phyloP scores from a whole-genome alignment of 805 yeast species.

The Metschnikowia sp. region DNA sequence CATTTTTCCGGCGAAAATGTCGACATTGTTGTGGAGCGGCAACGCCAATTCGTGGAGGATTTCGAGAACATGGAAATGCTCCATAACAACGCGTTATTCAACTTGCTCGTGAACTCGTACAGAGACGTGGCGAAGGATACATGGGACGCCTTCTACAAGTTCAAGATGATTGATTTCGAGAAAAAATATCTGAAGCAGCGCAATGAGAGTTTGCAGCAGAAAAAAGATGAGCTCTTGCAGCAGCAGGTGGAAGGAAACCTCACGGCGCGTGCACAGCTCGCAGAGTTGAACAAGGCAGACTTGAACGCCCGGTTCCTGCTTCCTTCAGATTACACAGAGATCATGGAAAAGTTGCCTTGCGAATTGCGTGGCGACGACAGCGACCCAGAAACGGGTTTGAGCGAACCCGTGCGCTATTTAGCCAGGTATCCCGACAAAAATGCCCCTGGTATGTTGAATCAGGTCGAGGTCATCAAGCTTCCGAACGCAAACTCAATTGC shows the following conservation, averaged over 20 bases:
- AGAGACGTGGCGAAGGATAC: constrained; percentile 38
- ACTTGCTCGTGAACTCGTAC: constrained; percentile 37
- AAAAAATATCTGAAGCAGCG: constrained; percentile 23
- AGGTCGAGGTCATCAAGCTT: constrained; percentile 38
- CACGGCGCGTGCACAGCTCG: constrained; percentile 5
- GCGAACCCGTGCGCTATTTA: constrained; percentile 34
- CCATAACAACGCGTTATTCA: constrained; percentile 42
- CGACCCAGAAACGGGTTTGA: constrained; percentile 21
- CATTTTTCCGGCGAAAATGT: constrained; percentile 29
- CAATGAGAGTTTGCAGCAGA: constrained; percentile 16
- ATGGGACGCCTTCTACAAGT: constrained; percentile 38
- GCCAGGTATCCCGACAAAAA: constrained; percentile 28
- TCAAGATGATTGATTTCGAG: constrained; percentile 39
- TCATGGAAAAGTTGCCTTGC: constrained; percentile 30
- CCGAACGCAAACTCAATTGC: constrained; percentile 43
- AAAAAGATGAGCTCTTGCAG: constrained; percentile 8
- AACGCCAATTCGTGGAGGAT: constrained; percentile 33
- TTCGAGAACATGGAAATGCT: constrained; percentile 39
- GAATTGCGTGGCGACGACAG: constrained; percentile 26
- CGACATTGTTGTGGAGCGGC: constrained; percentile 27
- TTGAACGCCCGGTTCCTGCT: constrained; percentile 26
- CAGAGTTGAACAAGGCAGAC: constrained; percentile 15
- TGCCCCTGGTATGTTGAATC: constrained; percentile 34
- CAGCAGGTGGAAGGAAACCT: constrained; percentile 1
- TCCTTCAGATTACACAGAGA: constrained; percentile 34